Conservation (phyloP, 306 rosid genomes). For the Malus fusca region DNA sequence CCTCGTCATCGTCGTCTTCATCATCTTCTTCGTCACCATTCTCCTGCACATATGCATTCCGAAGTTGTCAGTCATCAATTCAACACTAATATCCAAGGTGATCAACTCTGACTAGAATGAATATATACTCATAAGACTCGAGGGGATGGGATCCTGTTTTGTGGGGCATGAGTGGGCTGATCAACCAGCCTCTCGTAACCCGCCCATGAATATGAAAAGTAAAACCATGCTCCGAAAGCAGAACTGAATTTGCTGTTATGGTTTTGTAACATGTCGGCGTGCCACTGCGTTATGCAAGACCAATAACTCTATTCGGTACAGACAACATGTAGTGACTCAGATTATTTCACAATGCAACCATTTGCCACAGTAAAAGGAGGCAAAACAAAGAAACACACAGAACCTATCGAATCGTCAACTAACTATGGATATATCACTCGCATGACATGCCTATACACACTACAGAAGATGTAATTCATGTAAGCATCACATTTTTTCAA, state of each 20-base stretch:
- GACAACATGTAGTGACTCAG: not conserved
- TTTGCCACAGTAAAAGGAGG: not conserved
- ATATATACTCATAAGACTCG: not conserved
- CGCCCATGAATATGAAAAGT: not conserved
- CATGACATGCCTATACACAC: too few species aligned
- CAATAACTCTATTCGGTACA: not conserved
- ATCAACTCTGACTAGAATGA: not conserved
- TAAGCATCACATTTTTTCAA: not conserved
- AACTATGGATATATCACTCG: not conserved
- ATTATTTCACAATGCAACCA: not conserved
- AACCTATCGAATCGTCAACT: not conserved
- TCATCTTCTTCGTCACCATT: conserved; percentile 11
- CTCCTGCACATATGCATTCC: conserved; percentile 20
- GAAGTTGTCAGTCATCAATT: not conserved
- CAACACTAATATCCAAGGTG: not conserved
- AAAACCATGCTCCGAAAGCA: not conserved
- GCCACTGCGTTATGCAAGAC: not conserved
- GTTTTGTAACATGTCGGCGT: not conserved
- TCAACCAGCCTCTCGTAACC: not conserved
- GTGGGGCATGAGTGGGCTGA: not conserved
- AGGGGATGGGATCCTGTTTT: not conserved
- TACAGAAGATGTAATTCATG: not conserved
- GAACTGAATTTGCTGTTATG: too few species aligned
- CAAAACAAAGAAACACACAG: not conserved
- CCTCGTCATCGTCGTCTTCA: conserved; percentile 7